phyloP scores from a whole-genome alignment of 208 protist species.

The Entamoeba moshkovskii region DNA sequence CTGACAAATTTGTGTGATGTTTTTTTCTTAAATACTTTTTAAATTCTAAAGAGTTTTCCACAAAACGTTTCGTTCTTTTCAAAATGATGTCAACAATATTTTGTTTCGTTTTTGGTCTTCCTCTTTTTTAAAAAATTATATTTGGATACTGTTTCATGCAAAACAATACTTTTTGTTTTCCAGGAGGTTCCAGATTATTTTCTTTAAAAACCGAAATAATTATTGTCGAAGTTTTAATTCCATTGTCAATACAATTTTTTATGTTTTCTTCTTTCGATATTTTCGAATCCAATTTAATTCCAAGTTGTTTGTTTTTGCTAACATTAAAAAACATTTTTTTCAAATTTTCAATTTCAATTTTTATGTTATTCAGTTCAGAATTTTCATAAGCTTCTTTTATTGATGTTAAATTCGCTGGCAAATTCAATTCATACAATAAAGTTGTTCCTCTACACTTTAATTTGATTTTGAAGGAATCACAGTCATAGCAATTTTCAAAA shows the following conservation, averaged over 20 bases:
- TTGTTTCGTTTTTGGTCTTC: not conserved
- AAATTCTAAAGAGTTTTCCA: not conserved
- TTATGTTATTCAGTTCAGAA: too few species aligned
- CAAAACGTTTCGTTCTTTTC: not conserved
- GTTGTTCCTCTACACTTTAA: too few species aligned
- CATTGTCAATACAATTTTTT: not conserved
- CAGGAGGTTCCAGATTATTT: not conserved
- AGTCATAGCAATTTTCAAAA: too few species aligned
- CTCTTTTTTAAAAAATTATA: not conserved
- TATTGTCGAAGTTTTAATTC: not conserved
- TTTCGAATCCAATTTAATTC: not conserved
- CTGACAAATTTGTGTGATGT: not conserved
- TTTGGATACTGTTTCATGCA: not conserved
- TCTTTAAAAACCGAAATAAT: not conserved
- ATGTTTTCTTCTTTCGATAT: not conserved
- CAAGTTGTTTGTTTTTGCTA: not conserved
- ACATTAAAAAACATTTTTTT: too few species aligned
- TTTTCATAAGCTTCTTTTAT: too few species aligned
- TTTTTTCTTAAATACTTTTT: not conserved
- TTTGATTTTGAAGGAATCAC: too few species aligned
- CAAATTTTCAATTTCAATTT: not conserved
- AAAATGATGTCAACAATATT: not conserved
- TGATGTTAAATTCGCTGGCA: too few species aligned
- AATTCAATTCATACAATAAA: too few species aligned
- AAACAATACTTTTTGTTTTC: not conserved